Conservation (phyloP, 2,329 filamentous ascomycete species). For the Cladophialophora carrionii region DNA sequence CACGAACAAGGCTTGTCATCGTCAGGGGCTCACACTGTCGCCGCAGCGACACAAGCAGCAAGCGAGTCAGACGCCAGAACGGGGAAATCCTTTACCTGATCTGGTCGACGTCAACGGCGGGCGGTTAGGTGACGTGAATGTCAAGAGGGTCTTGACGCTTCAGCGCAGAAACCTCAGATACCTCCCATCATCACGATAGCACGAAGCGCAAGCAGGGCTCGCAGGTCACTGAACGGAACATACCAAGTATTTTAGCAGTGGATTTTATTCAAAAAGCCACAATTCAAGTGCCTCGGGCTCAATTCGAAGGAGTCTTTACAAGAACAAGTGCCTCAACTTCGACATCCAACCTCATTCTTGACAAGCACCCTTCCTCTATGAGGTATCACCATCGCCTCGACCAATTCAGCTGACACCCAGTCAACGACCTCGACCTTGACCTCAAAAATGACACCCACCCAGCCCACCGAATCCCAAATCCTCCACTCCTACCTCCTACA, state of each 20-base stretch:
- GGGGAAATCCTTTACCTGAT: not conserved
- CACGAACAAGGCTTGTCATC: not conserved
- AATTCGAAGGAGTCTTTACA: not conserved
- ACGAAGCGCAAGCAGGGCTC: not conserved
- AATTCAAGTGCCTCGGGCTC: not conserved
- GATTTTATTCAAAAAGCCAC: not conserved
- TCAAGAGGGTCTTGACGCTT: not conserved
- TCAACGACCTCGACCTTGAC: not conserved
- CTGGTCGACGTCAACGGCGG: not conserved
- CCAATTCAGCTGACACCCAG: too few species aligned
- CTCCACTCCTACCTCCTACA: slow-evolving; percentile 77
- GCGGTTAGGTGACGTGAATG: slow-evolving; percentile 3
- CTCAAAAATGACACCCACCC: slow-evolving; percentile 43
- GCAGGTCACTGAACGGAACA: too few species aligned
- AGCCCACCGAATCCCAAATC: slow-evolving; percentile 74
- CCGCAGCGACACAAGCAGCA: not conserved
- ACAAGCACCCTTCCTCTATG: not conserved
- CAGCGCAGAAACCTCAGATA: not conserved
- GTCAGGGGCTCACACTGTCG: not conserved
- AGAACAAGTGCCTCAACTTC: not conserved
- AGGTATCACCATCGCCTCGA: not conserved
- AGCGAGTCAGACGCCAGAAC: not conserved
- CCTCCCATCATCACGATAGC: not conserved
- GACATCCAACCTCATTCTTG: not conserved
- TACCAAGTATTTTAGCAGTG: not conserved